Percentiles rank a stretch among this genome's conserved stretches.
Conservation (phyloP, 345 rosid species). For the Ricinus communis region DNA sequence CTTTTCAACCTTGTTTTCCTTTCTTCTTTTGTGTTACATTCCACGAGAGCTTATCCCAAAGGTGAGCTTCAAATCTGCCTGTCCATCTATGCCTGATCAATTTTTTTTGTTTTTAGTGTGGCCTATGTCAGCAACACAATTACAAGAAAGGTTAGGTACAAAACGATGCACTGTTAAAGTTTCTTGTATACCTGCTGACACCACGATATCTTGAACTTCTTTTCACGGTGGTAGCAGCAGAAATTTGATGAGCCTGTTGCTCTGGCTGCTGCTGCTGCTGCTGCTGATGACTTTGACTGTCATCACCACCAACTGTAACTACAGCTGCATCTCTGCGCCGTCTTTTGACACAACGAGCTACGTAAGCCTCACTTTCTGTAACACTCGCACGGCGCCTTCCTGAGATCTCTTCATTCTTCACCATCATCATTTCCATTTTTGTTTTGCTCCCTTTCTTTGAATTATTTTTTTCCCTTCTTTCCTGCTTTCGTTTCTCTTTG, state of each 20-base stretch:
- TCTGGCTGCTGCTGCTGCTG: slow-evolving; percentile 35
- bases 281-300: slow-evolving; percentile 28
- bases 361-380: slow-evolving; percentile 17
- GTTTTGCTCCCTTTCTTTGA: neutral
- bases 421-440: slow-evolving; percentile 38
- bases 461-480: neutral
- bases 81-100: slow-evolving; percentile 64
- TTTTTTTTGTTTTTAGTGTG: neutral
- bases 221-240: slow-evolving; percentile 49
- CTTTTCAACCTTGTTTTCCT: slow-evolving; percentile 72
- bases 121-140: neutral
- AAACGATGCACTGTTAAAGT: neutral
- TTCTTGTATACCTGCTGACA: slow-evolving; percentile 48
- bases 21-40: slow-evolving; percentile 65
- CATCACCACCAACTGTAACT: slow-evolving; percentile 13
- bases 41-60: slow-evolving; percentile 77
- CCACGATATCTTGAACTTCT: slow-evolving; percentile 75
- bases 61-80: slow-evolving; percentile 62
- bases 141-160: neutral
- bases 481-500: too few relatives aligned
- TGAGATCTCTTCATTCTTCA: slow-evolving; percentile 38
- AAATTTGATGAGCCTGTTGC: slow-evolving; percentile 30
- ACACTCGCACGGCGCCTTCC: slow-evolving; percentile 26
- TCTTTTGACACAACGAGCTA: slow-evolving; percentile 38
- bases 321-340: slow-evolving; percentile 43